phyloP scores from a whole-genome alignment of 352 stramenopile genomes.

The Phytophthora colocasiae region DNA sequence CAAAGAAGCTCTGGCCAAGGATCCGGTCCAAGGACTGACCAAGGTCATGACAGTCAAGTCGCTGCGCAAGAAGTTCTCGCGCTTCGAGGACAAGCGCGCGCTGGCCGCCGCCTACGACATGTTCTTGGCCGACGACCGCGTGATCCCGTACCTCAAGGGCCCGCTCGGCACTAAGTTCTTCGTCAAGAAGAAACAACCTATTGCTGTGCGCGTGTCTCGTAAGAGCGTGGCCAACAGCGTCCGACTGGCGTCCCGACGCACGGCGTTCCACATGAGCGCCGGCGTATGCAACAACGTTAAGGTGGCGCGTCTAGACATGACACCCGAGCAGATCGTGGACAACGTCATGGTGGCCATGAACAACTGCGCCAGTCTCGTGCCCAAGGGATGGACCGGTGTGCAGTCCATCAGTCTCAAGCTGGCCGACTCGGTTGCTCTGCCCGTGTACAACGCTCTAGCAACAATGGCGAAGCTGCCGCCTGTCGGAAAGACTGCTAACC shows the following conservation, averaged over 20 bases:
- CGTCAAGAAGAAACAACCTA: constrained; percentile 80
- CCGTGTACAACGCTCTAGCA: constrained; percentile 90
- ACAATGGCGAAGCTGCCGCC: constrained; percentile 69
- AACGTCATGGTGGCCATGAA: constrained; percentile 83
- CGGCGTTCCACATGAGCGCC: constrained; percentile 84
- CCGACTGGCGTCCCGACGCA: constrained; percentile 62
- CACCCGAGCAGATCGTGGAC: constrained; percentile 69
- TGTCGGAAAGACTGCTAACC: constrained; percentile 52
- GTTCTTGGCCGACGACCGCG: constrained; percentile 82
- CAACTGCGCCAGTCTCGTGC: constrained; percentile 78
- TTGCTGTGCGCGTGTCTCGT: constrained; percentile 77
- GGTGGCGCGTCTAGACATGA: constrained; percentile 75
- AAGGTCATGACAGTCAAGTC: constrained; percentile 89
- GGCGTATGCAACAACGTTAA: constrained; percentile 92
- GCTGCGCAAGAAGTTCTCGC: constrained; percentile 80
- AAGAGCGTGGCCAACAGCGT: constrained; percentile 62
- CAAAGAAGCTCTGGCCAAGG: constrained; percentile 66
- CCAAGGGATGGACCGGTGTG: constrained; percentile 92
- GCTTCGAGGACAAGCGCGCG: constrained; percentile 78
- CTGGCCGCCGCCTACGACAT: constrained; percentile 77
- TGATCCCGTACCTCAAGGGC: constrained; percentile 76
- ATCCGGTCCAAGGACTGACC: constrained; percentile 63
- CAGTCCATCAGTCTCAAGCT: constrained; percentile 94
- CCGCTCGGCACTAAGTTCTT: constrained; percentile 80
- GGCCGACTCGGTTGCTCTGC: constrained; percentile 85